These are phyloP conservation scores for Eucalyptus sp. DNA, from an alignment of 345 rosid species.

Conservation along the genomic window DNA sequence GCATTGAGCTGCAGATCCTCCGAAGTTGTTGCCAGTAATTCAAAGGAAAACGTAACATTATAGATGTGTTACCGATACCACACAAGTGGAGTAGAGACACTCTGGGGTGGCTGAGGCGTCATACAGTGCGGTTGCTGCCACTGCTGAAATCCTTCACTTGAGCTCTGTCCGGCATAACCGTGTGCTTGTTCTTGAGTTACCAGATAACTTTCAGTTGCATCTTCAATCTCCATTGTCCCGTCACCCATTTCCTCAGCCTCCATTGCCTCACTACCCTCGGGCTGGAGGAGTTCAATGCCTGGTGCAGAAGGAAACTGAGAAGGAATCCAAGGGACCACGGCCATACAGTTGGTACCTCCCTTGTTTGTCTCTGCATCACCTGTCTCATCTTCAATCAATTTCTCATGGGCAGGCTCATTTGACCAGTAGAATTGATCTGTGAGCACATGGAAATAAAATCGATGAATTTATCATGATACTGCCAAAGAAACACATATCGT, in stretches of 20 bases:
- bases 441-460: background rate
- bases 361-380: background rate
- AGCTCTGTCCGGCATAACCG: background rate
- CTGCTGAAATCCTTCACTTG: conserved; percentile 12
- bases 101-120: conserved; percentile 31
- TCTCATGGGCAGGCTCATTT: background rate
- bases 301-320: conserved; percentile 1
- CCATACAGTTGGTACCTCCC: conserved; percentile 8
- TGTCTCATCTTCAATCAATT: conserved; percentile 3
- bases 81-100: conserved; percentile 30
- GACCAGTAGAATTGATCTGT: conserved; percentile 23
- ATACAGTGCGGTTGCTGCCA: conserved; percentile 52
- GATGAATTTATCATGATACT: background rate
- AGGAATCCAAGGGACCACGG: conserved; percentile 54
- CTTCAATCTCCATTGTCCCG: conserved; percentile 51
- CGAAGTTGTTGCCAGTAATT: background rate
- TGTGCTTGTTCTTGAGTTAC: background rate
- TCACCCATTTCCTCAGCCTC: conserved; percentile 40
- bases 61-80: conserved; percentile 21
- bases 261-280: conserved; percentile 16
- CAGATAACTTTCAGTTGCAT: background rate
- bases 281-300: background rate
- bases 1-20: background rate
- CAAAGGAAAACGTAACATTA: background rate
- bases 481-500: background rate